Evolutionary conservation across 306 rosid species (phyloP).

Genomic region (Cucumis cinereus): DNA sequence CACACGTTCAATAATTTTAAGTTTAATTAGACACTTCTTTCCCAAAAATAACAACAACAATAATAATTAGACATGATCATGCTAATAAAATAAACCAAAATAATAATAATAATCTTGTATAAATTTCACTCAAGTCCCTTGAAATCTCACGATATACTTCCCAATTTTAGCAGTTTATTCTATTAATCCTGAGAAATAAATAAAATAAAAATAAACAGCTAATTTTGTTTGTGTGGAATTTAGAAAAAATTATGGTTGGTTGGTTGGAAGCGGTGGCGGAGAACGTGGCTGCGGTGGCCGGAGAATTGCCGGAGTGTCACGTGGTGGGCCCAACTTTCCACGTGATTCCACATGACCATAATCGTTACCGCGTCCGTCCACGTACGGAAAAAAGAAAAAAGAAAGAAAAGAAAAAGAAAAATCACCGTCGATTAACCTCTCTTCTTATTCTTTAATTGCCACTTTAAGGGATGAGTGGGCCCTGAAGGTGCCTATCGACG

Average conservation of each 20-base stretch:
- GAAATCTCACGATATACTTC: neutral
- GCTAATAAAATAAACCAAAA: neutral
- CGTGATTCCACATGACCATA: constrained; percentile 2
- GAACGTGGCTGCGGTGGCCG: constrained; percentile 5
- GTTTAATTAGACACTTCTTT: neutral
- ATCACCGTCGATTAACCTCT: neutral
- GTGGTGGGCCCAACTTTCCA: neutral
- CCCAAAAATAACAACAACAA: no score
- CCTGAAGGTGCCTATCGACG: neutral
- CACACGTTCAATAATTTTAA: neutral
- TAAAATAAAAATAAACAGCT: neutral
- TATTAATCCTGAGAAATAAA: neutral
- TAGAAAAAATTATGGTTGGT: neutral
- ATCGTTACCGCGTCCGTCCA: constrained; percentile 1
- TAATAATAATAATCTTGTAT: no score
- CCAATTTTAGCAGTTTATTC: neutral
- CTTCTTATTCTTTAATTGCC: neutral
- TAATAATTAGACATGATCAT: neutral
- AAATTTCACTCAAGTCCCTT: neutral
- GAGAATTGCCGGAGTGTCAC: neutral
- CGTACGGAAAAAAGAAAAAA: neutral
- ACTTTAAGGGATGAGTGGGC: neutral
- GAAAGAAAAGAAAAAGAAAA: neutral
- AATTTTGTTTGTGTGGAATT: neutral
- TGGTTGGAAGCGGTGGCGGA: neutral